phyloP scores from a whole-genome alignment of 192 early-diverging fungal genomes.

The Haplosporangium gracile region DNA sequence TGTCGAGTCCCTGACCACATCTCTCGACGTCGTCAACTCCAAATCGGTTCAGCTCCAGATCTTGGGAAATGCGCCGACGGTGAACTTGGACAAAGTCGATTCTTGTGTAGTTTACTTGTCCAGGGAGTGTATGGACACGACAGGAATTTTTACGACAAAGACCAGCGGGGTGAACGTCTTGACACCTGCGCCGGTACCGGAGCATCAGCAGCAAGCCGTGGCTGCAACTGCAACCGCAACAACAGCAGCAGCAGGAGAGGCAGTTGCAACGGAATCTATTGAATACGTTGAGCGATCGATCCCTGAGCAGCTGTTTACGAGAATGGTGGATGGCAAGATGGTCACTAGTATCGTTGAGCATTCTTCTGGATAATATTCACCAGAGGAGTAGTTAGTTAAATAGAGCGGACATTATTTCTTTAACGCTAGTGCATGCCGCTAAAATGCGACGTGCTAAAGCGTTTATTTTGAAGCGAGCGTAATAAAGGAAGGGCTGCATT shows the following conservation, averaged over 20 bases:
- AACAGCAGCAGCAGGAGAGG: not conserved
- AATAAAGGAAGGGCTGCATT: too few relatives aligned
- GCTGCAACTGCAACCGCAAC: not conserved
- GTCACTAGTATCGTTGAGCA: conserved; percentile 90
- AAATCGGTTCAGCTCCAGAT: conserved; percentile 91
- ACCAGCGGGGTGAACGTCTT: conserved; percentile 91
- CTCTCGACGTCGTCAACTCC: conserved; percentile 92
- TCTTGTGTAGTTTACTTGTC: conserved; percentile 91
- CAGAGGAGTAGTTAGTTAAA: not conserved
- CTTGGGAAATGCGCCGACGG: conserved; percentile 83
- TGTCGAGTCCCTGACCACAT: conserved; percentile 84
- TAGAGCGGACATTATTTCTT: not conserved
- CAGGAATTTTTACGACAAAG: conserved; percentile 92
- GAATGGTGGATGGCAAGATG: conserved; percentile 83
- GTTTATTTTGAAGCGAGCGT: too few relatives aligned
- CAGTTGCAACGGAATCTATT: conserved; percentile 73
- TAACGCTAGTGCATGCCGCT: not conserved
- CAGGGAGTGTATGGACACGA: conserved; percentile 75
- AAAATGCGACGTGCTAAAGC: not conserved
- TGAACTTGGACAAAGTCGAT: conserved; percentile 94
- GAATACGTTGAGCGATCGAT: conserved; percentile 88
- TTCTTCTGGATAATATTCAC: conserved; percentile 6
- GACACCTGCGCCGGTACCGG: conserved; percentile 54
- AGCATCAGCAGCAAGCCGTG: not conserved
- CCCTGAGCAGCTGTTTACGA: conserved; percentile 93